phyloP scores from a whole-genome alignment of 768 basidiomycete genomes.

The Suillus clintonianus region DNA sequence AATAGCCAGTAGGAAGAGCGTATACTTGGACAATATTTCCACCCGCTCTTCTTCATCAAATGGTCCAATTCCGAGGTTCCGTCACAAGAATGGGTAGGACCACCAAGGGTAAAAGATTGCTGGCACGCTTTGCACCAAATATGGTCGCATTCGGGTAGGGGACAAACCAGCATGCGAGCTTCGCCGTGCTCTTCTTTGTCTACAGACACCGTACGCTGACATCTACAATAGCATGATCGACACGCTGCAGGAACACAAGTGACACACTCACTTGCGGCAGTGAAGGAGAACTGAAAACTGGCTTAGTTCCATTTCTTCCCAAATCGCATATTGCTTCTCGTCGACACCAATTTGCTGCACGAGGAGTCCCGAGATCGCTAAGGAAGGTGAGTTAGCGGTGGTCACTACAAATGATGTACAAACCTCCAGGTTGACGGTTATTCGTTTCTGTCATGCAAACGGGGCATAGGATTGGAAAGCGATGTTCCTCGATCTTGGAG shows the following conservation, averaged over 20 bases:
- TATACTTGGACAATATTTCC: slow-evolving; percentile 65
- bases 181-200: slow-evolving; percentile 49
- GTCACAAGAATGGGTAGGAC: slow-evolving; percentile 57
- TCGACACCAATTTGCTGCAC: slow-evolving; percentile 48
- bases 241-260: neutral
- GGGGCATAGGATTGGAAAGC: slow-evolving; percentile 65
- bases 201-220: slow-evolving; percentile 48
- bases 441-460: slow-evolving; percentile 42
- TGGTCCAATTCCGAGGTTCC: slow-evolving; percentile 54
- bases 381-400: neutral
- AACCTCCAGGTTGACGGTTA: slow-evolving; percentile 33
- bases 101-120: slow-evolving; percentile 36
- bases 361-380: slow-evolving; percentile 43
- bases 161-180: slow-evolving; percentile 47
- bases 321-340: slow-evolving; percentile 40
- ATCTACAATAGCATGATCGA: slow-evolving; percentile 37
- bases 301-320: slow-evolving; percentile 49
- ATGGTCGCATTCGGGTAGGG: slow-evolving; percentile 46
- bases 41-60: slow-evolving; percentile 55
- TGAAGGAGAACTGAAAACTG: slow-evolving; percentile 44
- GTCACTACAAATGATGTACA: slow-evolving; percentile 7
- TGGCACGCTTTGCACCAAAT: slow-evolving; percentile 66
- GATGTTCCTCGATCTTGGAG: slow-evolving; percentile 50
- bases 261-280: slow-evolving; percentile 48
- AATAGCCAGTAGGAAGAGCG: neutral